These are phyloP conservation scores for Leptomonas pyrrhocoris DNA, from an alignment of 208 protist species.

Conservation along the genomic window DNA sequence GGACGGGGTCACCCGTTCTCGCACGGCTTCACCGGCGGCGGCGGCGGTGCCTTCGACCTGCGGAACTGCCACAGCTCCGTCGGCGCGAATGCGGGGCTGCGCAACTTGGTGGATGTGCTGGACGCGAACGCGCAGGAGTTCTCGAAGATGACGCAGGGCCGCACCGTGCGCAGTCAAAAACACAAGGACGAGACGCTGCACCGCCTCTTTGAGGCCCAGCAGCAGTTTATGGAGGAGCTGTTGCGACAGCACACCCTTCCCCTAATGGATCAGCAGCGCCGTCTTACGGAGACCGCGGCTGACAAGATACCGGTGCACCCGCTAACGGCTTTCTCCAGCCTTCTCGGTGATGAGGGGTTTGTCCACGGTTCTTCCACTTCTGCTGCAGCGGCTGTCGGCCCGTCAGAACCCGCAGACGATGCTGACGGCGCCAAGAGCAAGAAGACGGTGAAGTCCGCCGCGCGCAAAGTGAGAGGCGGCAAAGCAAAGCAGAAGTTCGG, in stretches of 20 bases:
- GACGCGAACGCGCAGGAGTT: conserved; percentile 33
- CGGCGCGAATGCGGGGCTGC: conserved; percentile 25
- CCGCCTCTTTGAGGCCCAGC: conserved; percentile 70
- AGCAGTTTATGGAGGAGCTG: conserved; percentile 68
- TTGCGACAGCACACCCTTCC: conserved; percentile 67
- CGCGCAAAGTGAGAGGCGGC: conserved; percentile 20
- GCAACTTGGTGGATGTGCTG: conserved; percentile 29
- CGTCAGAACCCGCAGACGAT: not conserved
- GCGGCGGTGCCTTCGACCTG: conserved; percentile 62
- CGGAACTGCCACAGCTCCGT: conserved; percentile 31
- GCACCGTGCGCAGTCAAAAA: conserved; percentile 38
- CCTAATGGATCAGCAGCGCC: conserved; percentile 44
- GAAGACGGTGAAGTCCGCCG: conserved; percentile 12
- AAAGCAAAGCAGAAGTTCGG: conserved; percentile 10
- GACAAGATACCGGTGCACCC: conserved; percentile 1
- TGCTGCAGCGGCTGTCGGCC: not conserved
- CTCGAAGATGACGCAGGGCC: conserved; percentile 23
- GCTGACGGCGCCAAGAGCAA: conserved; percentile 4
- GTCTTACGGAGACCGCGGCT: conserved; percentile 26
- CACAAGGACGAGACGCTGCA: conserved; percentile 56
- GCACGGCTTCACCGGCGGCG: conserved; percentile 23
- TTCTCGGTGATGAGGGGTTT: conserved; percentile 34
- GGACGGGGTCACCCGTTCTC: conserved; percentile 19
- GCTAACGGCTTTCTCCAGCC: conserved; percentile 24
- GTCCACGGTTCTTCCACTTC: conserved; percentile 9